These are phyloP conservation scores for Senecio squalidus DNA, from an alignment of 140 eudicot species.

Conservation along the genomic window DNA sequence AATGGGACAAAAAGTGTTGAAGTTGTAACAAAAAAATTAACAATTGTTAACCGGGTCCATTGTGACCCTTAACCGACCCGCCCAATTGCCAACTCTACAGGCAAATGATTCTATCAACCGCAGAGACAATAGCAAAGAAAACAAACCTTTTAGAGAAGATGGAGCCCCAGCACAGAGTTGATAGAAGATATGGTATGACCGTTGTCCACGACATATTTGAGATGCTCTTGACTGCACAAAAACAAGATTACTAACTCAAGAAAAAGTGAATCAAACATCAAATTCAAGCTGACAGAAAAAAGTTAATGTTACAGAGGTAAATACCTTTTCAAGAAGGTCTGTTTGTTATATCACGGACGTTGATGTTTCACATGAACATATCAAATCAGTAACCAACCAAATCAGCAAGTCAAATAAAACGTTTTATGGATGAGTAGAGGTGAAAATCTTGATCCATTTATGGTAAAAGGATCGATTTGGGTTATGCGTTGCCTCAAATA, in stretches of 20 bases:
- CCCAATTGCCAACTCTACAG: not conserved
- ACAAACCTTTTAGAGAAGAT: conserved; percentile 59
- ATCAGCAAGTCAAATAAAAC: conserved; percentile 10
- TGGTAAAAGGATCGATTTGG: not conserved
- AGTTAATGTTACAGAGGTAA: conserved; percentile 3
- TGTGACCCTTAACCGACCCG: not conserved
- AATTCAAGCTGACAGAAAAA: not conserved
- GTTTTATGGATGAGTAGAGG: not conserved
- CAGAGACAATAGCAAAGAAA: not conserved
- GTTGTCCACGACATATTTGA: conserved; percentile 68
- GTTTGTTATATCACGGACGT: conserved; percentile 16
- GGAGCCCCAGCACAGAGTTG: conserved; percentile 95
- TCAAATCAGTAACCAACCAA: conserved; percentile 10
- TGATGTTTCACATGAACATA: conserved; percentile 29
- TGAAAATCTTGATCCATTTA: not conserved
- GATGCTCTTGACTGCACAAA: conserved; percentile 79
- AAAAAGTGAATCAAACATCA: not conserved
- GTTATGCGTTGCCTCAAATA: not conserved
- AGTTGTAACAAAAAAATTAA: too few relatives aligned
- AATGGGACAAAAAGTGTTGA: too few relatives aligned
- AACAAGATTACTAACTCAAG: not conserved
- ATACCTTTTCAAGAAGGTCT: conserved; percentile 94
- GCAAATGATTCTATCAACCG: not conserved
- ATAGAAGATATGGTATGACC: conserved; percentile 89
- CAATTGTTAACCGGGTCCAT: too few relatives aligned